A percentile compares a stretch with the other conserved stretches of the same genome.
These are phyloP conservation scores for grape (Vitis vinifera) DNA, from an alignment of 164 flowering plant genomes.

Conservation along the genomic window ASM3070453v1 NC_081805.1:7583001-7583500, in stretches of 20 bases:
- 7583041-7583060: constrained; percentile 51
- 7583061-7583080: constrained; percentile 81
- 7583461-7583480: constrained; percentile 35
- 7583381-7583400: constrained; percentile 77
- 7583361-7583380: constrained; percentile 80
- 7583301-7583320: constrained; percentile 1
- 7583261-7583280: too few relatives aligned
- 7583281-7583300: constrained; percentile 2
- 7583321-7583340: constrained; percentile 81
- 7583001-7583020: background rate
- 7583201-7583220: too few relatives aligned
- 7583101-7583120: constrained; percentile 60
- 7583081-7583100: constrained; percentile 57
- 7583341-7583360: constrained; percentile 64
- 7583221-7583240: too few relatives aligned
- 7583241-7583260: too few relatives aligned
- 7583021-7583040: background rate
- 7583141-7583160: constrained; percentile 76
- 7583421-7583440: constrained; percentile 50
- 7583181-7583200: background rate
- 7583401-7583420: constrained; percentile 60
- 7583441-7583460: constrained; percentile 66
- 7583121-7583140: constrained; percentile 83
- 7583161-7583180: background rate
- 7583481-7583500: background rate